Percentiles rank a stretch among this genome's conserved stretches.
phyloP scores from a whole-genome alignment of 805 yeast species.

The Candida berthetii region DNA sequence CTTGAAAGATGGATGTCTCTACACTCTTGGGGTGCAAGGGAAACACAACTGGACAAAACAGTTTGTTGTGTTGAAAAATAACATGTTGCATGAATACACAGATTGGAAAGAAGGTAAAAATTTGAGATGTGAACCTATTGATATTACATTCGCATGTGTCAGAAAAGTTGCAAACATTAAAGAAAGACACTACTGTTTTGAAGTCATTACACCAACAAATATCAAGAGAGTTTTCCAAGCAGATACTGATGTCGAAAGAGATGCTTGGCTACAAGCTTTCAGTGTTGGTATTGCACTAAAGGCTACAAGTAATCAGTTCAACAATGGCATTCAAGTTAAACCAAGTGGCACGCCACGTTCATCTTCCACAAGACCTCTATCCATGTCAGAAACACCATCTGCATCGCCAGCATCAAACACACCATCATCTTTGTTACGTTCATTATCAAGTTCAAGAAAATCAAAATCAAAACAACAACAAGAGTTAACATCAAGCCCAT shows the following conservation, averaged over 20 bases:
- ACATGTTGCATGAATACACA: constrained; percentile 61
- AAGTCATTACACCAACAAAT: constrained; percentile 65
- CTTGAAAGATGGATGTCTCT: constrained; percentile 40
- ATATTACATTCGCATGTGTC: constrained; percentile 60
- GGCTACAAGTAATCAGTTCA: constrained; percentile 2
- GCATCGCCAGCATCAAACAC: no score
- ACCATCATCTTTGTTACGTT: no score
- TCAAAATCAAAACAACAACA: not conserved
- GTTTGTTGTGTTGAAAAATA: constrained; percentile 74
- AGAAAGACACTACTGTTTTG: constrained; percentile 50
- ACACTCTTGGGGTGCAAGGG: constrained; percentile 52
- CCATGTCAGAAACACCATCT: no score
- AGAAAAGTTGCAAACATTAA: constrained; percentile 30
- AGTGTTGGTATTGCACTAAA: constrained; percentile 43
- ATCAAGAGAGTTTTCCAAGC: constrained; percentile 71
- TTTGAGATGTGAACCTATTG: constrained; percentile 61
- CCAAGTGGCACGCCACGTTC: no score
- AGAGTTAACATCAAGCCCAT: constrained; percentile 1
- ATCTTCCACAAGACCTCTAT: no score
- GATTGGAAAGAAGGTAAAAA: constrained; percentile 74
- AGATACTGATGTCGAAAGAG: constrained; percentile 57
- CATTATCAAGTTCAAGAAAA: no score
- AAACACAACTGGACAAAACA: constrained; percentile 82
- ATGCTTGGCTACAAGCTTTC: constrained; percentile 61
- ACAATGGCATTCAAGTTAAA: no score